phyloP scores from a whole-genome alignment of 495 filamentous ascomycete species.

The Mytilinidion resinicola region DNA sequence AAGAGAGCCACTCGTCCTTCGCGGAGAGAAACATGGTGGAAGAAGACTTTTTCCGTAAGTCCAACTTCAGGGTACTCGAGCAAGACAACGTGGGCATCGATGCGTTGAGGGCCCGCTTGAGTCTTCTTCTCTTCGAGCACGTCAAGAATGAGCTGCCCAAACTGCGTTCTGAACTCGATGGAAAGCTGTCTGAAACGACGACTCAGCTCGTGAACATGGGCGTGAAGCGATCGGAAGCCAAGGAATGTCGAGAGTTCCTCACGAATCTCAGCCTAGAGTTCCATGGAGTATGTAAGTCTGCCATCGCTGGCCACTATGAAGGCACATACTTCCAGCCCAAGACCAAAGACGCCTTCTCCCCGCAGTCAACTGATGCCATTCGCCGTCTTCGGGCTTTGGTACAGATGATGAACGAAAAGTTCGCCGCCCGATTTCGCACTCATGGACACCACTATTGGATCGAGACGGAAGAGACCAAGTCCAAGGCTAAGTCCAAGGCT shows the following conservation, averaged over 20 bases:
- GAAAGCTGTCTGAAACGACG: constrained; percentile 2
- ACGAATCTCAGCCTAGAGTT: constrained; percentile 17
- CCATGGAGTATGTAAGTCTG: constrained; percentile 19
- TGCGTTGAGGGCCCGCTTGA: constrained; percentile 34
- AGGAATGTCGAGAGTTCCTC: constrained; percentile 16
- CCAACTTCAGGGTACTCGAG: constrained; percentile 43
- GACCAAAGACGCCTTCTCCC: neutral
- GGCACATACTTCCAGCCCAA: constrained; percentile 5
- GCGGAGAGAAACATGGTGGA: constrained; percentile 37
- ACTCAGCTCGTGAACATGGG: constrained; percentile 15
- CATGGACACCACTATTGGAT: neutral
- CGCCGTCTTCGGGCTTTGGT: constrained; percentile 14
- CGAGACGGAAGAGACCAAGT: neutral
- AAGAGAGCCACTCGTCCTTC: constrained; percentile 2
- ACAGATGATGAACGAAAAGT: constrained; percentile 14
- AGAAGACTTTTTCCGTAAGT: constrained; percentile 41
- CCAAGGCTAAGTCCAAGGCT: neutral
- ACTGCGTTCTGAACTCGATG: constrained; percentile 13
- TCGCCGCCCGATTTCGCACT: constrained; percentile 13
- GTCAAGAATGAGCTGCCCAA: constrained; percentile 25
- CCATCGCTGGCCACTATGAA: constrained; percentile 19
- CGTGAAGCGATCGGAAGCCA: constrained; percentile 3
- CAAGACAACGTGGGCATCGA: constrained; percentile 44
- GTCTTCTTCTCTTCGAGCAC: constrained; percentile 16
- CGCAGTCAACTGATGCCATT: neutral